Conservation (phyloP, 176 grass and related monocot species). For the Aegilops umbellulata region DNA sequence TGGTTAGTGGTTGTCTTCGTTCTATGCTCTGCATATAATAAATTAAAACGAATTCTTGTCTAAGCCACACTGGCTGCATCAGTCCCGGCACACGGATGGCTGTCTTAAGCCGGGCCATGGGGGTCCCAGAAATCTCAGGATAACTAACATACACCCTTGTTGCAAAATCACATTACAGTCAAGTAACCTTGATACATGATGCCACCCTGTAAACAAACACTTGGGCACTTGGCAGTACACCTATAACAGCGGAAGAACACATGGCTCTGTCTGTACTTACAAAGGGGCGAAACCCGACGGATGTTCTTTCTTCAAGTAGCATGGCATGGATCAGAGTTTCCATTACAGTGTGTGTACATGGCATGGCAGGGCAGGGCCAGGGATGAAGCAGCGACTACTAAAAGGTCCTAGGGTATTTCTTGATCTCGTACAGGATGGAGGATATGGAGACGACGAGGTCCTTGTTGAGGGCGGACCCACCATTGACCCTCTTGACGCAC, state of each 20-base stretch:
- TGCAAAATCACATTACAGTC: background rate
- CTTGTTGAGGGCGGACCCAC: constrained; percentile 75
- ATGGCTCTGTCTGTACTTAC: background rate
- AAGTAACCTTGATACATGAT: background rate
- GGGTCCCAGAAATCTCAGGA: no score
- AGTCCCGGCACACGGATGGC: no score
- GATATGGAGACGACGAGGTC: constrained; percentile 87
- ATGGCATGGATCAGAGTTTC: background rate
- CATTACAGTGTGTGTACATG: constrained; percentile 2
- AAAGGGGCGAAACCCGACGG: background rate
- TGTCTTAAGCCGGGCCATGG: no score
- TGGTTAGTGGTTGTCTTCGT: no score
- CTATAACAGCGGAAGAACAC: background rate
- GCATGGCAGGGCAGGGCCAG: no score
- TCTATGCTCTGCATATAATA: no score
- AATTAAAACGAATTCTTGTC: no score
- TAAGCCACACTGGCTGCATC: no score
- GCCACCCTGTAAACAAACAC: background rate
- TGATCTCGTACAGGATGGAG: constrained; percentile 94
- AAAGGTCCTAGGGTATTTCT: constrained; percentile 83
- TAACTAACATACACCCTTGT: background rate
- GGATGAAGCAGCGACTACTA: background rate
- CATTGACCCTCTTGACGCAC: constrained; percentile 69
- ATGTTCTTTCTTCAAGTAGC: background rate
- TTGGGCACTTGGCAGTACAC: background rate